Evolutionary conservation across 768 basidiomycete species (phyloP), one percentile per base, ranked within the genome.

Genomic region (Leccinum pellstonianum): DNA sequence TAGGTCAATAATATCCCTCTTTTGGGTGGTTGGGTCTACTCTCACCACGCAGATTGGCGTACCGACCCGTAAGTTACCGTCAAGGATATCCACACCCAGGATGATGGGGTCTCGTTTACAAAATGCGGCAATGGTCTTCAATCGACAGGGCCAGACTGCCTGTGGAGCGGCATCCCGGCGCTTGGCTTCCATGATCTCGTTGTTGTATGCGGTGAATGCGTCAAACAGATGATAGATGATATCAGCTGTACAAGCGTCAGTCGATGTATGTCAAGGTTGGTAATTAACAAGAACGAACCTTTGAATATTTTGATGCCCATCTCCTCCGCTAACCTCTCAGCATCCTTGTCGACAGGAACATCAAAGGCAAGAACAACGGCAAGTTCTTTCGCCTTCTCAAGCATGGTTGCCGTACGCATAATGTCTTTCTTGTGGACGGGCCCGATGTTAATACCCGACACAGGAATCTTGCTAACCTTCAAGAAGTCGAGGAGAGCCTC

Each of bases 181-280:
- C 75, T 94, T 95, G n/a, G 92, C 93, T 73, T 97, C 96, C 59
- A 81, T 81, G 56, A 98, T 94, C 76, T 93, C 91, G 60, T 83
- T 82, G 70, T 96, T 96, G 76, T 98, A 98, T 1, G 87, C 91
- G 47, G 87, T 97, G 79, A 98, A 98, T 15, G 93, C 85, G 70
- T 98, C 95, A 71, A 98, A 98, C 49, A 99, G 77, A 73, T 98
- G 96, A 75, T 99, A 99, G 66, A 99, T 98, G 72, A 98, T 98
- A 74, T 97, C 95, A 62, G 96, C 96, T 98, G 72, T 27, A 62
- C 2, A 7, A 10, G 8, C 7, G 41, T 59, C 14, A 64, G 62
- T 33, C n/a, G 25, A 31, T 31, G 3, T 15, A 31, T n/a, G 29
- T 46, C 9, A 52, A 54, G 27, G 2, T 29, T n/a, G 17, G 33